Conservation (phyloP, 495 filamentous ascomycete species). For the Aspergillus campestris region DNA sequence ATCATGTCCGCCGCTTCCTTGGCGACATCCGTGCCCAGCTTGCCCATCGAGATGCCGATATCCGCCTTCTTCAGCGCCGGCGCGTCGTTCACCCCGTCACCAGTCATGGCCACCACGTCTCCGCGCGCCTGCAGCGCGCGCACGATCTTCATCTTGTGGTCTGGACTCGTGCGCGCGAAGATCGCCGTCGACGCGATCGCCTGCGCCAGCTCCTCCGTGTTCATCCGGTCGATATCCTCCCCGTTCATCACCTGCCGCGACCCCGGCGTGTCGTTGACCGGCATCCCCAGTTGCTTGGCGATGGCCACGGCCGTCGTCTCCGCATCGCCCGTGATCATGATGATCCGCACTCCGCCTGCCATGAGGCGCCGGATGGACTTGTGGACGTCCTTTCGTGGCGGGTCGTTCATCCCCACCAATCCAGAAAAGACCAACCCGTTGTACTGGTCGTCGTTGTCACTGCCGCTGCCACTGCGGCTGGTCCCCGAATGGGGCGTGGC, state of each 20-base stretch:
- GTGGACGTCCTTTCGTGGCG: slow-evolving; percentile 80
- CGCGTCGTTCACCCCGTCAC: slow-evolving; percentile 96
- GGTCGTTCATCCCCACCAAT: slow-evolving; percentile 93
- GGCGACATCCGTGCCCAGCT: slow-evolving; percentile 90
- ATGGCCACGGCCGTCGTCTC: slow-evolving; percentile 92
- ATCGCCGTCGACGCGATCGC: slow-evolving; percentile 83
- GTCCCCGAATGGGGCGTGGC: slow-evolving; percentile 39
- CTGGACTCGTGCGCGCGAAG: slow-evolving; percentile 91
- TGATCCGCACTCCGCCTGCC: slow-evolving; percentile 87
- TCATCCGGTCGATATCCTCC: slow-evolving; percentile 87
- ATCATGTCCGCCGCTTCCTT: slow-evolving; percentile 99
- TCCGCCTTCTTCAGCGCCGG: slow-evolving; percentile 95
- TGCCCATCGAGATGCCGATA: slow-evolving; percentile 96
- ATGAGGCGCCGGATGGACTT: slow-evolving; percentile 84
- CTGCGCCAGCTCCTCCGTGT: slow-evolving; percentile 67
- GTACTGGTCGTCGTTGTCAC: slow-evolving; percentile 63
- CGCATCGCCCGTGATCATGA: slow-evolving; percentile 98
- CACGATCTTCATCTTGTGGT: slow-evolving; percentile 97
- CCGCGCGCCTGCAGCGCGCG: slow-evolving; percentile 83
- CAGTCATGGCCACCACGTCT: slow-evolving; percentile 98
- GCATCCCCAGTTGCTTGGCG: slow-evolving; percentile 88
- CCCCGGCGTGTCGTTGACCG: slow-evolving; percentile 41
- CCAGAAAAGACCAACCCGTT: slow-evolving; percentile 81
- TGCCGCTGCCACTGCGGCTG: slow-evolving; percentile 48
- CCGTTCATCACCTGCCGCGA: slow-evolving; percentile 69